Percentiles rank a stretch among this genome's conserved stretches.
Conservation (phyloP, 1,139 yeast species). For the Arxiozyma slooffiae region DNA sequence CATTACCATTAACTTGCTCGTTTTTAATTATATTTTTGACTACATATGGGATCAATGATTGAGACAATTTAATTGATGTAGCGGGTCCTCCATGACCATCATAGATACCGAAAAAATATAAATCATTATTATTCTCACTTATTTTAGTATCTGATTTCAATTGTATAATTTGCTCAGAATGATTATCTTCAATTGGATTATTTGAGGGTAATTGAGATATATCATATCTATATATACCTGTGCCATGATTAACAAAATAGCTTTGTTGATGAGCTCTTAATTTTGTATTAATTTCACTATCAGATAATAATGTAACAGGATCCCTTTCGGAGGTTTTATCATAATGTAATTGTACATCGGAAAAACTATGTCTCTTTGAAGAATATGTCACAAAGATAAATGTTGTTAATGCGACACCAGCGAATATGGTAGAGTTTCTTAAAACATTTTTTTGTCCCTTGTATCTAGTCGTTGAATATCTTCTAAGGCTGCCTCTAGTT, state of each 20-base stretch:
- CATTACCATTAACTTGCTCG: neutral
- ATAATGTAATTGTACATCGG: neutral
- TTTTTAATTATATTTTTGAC: conserved; percentile 33
- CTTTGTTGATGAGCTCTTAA: conserved; percentile 73
- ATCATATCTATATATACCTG: conserved; percentile 89
- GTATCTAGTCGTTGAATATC: neutral
- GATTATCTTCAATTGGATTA: conserved; percentile 93
- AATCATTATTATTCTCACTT: conserved; percentile 45
- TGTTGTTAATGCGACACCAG: neutral
- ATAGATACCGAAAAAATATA: conserved; percentile 92
- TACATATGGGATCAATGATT: conserved; percentile 64
- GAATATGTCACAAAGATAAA: neutral
- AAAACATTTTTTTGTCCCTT: neutral
- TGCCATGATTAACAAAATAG: conserved; percentile 68
- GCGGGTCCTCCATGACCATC: conserved; percentile 99
- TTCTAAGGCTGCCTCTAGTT: neutral
- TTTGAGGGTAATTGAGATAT: conserved; percentile 84
- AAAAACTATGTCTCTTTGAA: too few relatives aligned
- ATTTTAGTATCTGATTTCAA: neutral
- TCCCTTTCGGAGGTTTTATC: neutral
- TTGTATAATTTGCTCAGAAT: conserved; percentile 66
- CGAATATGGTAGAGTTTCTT: neutral
- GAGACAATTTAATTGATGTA: conserved; percentile 76
- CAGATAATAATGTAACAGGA: conserved; percentile 37
- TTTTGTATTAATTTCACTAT: conserved; percentile 62